These are phyloP conservation scores for Pinus albicaulis DNA, from an alignment of 75 land plant species.

Conservation along the genomic window DNA sequence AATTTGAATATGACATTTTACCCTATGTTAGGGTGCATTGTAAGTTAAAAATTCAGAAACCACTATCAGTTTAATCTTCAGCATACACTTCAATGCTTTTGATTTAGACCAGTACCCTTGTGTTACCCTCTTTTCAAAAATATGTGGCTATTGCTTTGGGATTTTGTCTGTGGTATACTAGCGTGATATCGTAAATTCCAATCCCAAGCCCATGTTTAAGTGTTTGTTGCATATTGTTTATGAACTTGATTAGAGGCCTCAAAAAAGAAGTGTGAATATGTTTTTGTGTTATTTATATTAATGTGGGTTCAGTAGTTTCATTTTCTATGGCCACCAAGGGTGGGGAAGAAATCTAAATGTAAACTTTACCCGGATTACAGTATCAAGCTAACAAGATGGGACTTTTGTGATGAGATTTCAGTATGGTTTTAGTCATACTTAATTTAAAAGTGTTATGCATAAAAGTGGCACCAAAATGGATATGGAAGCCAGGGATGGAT, in stretches of 20 bases:
- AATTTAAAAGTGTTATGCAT: no score
- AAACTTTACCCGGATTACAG: no score
- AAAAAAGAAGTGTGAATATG: neutral
- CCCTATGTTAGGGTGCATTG: neutral
- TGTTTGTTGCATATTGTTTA: neutral
- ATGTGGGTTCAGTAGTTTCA: neutral
- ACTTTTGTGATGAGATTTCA: no score
- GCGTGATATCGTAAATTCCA: neutral
- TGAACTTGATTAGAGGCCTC: neutral
- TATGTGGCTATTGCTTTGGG: neutral
- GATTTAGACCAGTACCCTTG: neutral
- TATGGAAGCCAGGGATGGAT: no score
- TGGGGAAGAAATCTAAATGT: neutral
- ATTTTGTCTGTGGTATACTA: neutral
- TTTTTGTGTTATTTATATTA: neutral
- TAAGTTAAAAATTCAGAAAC: neutral
- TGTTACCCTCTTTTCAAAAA: neutral
- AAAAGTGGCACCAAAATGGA: no score
- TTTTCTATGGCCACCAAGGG: neutral
- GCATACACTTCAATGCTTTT: neutral
- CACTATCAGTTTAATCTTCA: constrained; percentile 5
- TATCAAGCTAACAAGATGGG: no score
- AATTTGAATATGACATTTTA: neutral
- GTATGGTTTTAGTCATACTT: no score
- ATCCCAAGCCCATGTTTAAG: neutral